Evolutionary conservation across 139 green algal species (phyloP).

Genomic region (Volvox africanus): DNA sequence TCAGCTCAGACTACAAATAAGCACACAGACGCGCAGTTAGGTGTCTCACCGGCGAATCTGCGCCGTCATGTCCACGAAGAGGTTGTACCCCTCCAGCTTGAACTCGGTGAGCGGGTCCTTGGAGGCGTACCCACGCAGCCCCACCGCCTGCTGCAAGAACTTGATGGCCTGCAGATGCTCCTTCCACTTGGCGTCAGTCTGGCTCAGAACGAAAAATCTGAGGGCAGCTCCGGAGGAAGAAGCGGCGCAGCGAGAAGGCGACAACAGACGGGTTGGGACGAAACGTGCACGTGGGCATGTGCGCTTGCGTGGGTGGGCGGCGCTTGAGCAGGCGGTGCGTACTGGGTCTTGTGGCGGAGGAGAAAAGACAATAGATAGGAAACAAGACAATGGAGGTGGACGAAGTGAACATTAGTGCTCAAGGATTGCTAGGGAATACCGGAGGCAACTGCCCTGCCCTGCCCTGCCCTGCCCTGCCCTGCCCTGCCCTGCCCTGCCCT

Average conservation of each 20-base stretch:
- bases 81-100: conserved; percentile 96
- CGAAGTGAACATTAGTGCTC: too few relatives aligned
- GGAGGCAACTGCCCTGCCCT: neutral
- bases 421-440: too few relatives aligned
- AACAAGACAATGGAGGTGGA: too few relatives aligned
- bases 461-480: neutral
- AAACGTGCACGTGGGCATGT: too few relatives aligned
- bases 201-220: conserved; percentile 94
- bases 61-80: conserved; percentile 79
- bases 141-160: conserved; percentile 97
- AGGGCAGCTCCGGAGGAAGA: neutral
- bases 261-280: too few relatives aligned
- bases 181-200: conserved; percentile 99
- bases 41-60: conserved; percentile 46
- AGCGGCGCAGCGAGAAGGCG: neutral
- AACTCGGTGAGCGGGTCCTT: conserved; percentile 98
- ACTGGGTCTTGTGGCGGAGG: too few relatives aligned
- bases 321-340: neutral
- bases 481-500: neutral
- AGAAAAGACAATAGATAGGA: too few relatives aligned
- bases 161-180: conserved; percentile 98
- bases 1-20: too few relatives aligned
- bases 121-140: conserved; percentile 86
- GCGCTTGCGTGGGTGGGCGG: neutral
- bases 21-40: too few relatives aligned